Evolutionary conservation across 176 grass and related monocot genomes (phyloP), one percentile per base, ranked within the genome.

Genomic region (Metroxylon sagu): DNA sequence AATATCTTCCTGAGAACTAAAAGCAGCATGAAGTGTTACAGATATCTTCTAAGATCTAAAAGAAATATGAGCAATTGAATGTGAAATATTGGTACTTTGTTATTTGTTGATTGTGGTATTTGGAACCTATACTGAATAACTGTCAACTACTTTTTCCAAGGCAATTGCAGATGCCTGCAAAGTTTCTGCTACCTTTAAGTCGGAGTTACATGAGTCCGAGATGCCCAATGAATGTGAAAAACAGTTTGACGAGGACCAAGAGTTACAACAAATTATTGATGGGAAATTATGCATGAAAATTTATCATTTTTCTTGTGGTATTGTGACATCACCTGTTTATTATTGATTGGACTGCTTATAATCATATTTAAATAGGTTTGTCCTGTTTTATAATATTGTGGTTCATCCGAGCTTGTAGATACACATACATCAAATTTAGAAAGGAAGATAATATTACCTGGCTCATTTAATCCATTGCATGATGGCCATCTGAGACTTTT

Each of bases 391-490:
- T 43, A 35, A 69, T 69, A 52, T 57, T 64, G 48, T 58, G 71
- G 10, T 67, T 85, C 30, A 50, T 55, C 57, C 53, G 53, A 12
- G 52, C 53, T 59, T 83, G 71, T 52, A 88, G 81, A 75, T 75
- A 49, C 25, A 23, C 14, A 39, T 54, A 64, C 75, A 69, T 72
- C 60, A 53, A 73, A 85, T 73, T 76, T 75, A 14, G 68, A 68
- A 19, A 85, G 81, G 73, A 97, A 82, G 74, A 51, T 97, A 29
- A 88, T 97, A 73, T 70, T 97, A 61, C 72, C 92, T 63, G 92
- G 92, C 80, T 97, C 92, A 72, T 91, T 97, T 82, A 88, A 97
- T 79, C 92, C 92, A n/a, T 60, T 97, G 72, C 92, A 97, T 83
- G 92, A 88, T 84, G 92, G 92, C 3, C 92, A 97, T 60, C 65